A percentile compares a stretch with the other conserved stretches of the same genome.
Conservation (phyloP, 306 rosid species). For the Macrotyloma uniflorum region DNA sequence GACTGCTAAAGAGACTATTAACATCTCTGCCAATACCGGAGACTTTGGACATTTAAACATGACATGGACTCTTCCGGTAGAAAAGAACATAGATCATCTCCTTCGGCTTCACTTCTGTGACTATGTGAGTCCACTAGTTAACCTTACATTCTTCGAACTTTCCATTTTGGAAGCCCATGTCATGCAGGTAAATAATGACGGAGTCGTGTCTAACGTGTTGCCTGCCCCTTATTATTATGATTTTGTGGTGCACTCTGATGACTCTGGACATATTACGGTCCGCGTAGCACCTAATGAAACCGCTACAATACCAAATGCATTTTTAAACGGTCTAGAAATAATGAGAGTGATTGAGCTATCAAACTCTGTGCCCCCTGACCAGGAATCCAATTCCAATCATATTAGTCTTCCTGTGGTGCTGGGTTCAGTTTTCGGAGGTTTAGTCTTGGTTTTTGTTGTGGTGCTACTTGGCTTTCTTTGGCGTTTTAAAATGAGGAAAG, state of each 20-base stretch:
- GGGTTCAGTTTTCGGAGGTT: slow-evolving; percentile 36
- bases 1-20: background rate
- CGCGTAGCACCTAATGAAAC: background rate
- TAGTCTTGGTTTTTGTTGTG: slow-evolving; percentile 6
- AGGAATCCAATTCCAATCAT: background rate
- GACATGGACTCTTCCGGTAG: slow-evolving; percentile 47
- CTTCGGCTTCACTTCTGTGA: slow-evolving; percentile 54
- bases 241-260: slow-evolving; percentile 45
- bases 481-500: slow-evolving; percentile 39
- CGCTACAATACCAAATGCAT: accelerated
- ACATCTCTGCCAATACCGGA: accelerated
- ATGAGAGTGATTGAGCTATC: slow-evolving; percentile 34
- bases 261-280: slow-evolving; percentile 16
- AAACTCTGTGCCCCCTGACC: background rate
- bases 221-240: slow-evolving; percentile 42
- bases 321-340: slow-evolving; percentile 54
- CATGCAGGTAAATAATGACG: accelerated
- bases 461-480: slow-evolving; percentile 6
- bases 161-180: background rate
- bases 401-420: background rate
- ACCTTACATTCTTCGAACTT: background rate
- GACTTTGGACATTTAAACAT: background rate
- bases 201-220: accelerated
- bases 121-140: accelerated
- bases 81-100: slow-evolving; percentile 27